Base-by-base conservation (phyloP, 2,329 filamentous ascomycete species). In the Dryadomyces quercivorus region DNA sequence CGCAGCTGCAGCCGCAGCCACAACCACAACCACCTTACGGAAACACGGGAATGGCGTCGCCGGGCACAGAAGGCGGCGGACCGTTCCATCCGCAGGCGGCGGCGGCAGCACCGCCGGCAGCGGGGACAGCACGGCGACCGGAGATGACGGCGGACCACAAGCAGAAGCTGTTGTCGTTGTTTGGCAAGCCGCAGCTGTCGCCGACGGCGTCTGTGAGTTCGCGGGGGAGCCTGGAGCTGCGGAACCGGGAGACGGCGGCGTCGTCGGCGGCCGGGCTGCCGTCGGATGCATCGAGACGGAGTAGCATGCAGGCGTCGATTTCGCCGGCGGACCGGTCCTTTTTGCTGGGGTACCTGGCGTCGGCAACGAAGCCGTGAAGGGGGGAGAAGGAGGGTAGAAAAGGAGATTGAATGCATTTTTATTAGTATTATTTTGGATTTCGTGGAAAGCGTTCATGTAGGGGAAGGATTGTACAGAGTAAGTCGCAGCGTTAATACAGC, bases 291-390 rank as follows among this genome's bases (percentile, higher is more conserved):
- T 21, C 70, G 70, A 40, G 57, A 21, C 54, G 75, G 12, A 72
- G 72, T 18, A 78, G 74, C 58, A 16, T 12, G 2, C 72, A 77
- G 62, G 73, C 74, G 36, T 72, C 78, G 13, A 81, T 82, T 47
- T 85, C 84, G 4, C 79, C 86, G 0, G 84, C 81, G 0, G 84
- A 93, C 61, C 84, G 86, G 64, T 83, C 76, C 16, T 93, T 93
- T 62, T 70, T 94, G 64, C 73, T 93, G 52, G 84, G 80, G 10
- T 93, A 89, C 64, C 70, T 94, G 62, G 80, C 88, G 59, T 73
- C 73, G 26, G 72, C 75, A 2, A 73, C 74, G 12, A 69, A 70
- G 13, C n/a, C 34, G 20, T 52, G 8, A 16, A 1, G 47, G 36
- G 26, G 26, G 26, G 8, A 31, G 26, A n/a, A n/a, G 26, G 26